Conservation (phyloP, 768 basidiomycete species). For the Phylloporus arenicola region DNA sequence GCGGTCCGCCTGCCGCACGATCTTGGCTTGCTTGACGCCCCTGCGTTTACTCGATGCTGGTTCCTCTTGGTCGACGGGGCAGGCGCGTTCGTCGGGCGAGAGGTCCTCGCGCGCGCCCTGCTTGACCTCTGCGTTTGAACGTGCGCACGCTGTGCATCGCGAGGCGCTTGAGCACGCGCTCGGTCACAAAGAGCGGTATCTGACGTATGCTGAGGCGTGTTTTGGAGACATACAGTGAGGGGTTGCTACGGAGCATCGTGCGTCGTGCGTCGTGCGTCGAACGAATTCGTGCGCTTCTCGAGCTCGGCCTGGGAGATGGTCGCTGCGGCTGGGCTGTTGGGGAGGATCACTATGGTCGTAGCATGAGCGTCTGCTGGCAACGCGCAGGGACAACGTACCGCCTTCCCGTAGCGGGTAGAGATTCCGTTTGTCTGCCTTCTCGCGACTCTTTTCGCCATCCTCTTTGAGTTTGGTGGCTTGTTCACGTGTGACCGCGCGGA, state of each 20-base stretch:
- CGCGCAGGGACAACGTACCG: constrained; percentile 42
- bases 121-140: constrained; percentile 78
- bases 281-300: constrained; percentile 80
- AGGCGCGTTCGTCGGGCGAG: constrained; percentile 49
- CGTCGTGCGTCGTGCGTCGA: constrained; percentile 75
- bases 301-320: constrained; percentile 68
- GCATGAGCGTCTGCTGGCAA: neutral
- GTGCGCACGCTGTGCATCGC: constrained; percentile 73
- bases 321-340: constrained; percentile 76
- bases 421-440: no score
- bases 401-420: no score
- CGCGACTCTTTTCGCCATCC: constrained; percentile 74
- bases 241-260: constrained; percentile 90
- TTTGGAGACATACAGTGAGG: constrained; percentile 89
- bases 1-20: constrained; percentile 83
- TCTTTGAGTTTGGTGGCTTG: constrained; percentile 87
- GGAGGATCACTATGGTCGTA: constrained; percentile 68
- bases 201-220: constrained; percentile 93
- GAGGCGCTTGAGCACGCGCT: constrained; percentile 84
- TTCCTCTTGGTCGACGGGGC: constrained; percentile 24
- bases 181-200: constrained; percentile 84
- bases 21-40: constrained; percentile 83
- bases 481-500: no score
- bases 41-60: constrained; percentile 21
- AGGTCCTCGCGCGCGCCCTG: constrained; percentile 54